These are phyloP conservation scores for Sesbania bispinosa DNA, from an alignment of 306 rosid species.

Conservation along the genomic window DNA sequence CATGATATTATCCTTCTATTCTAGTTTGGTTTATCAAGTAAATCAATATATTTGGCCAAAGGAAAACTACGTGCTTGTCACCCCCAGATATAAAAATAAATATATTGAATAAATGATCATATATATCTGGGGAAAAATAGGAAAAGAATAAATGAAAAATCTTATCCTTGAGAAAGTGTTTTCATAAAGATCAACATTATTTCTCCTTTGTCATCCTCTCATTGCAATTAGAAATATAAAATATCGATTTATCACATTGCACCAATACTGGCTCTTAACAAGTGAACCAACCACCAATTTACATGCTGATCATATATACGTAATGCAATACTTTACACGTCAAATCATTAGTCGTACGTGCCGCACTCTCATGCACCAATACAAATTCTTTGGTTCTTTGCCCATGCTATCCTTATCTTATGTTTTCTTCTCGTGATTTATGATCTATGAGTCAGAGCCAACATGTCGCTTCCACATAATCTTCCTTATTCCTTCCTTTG, in stretches of 20 bases:
- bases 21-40: too few relatives aligned
- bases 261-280: conserved; percentile 4
- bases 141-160: neutral
- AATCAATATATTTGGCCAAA: too few relatives aligned
- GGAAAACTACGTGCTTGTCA: too few relatives aligned
- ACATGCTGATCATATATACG: neutral
- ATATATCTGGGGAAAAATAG: neutral
- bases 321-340: neutral
- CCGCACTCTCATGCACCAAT: conserved; percentile 8
- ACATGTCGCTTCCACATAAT: conserved; percentile 12
- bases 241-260: neutral
- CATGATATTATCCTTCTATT: too few relatives aligned
- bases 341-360: conserved; percentile 40
- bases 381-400: neutral
- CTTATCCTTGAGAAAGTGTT: neutral
- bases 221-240: neutral
- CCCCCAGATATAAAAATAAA: neutral
- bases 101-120: neutral
- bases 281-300: conserved; percentile 3
- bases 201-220: neutral
- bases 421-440: conserved; percentile 22
- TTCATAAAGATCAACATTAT: neutral
- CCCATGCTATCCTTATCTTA: conserved; percentile 14
- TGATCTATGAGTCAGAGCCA: conserved; percentile 30
- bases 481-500: neutral